Evolutionary conservation across 139 green algal genomes (phyloP).

Genomic region (Coccomyxa sp.): DNA sequence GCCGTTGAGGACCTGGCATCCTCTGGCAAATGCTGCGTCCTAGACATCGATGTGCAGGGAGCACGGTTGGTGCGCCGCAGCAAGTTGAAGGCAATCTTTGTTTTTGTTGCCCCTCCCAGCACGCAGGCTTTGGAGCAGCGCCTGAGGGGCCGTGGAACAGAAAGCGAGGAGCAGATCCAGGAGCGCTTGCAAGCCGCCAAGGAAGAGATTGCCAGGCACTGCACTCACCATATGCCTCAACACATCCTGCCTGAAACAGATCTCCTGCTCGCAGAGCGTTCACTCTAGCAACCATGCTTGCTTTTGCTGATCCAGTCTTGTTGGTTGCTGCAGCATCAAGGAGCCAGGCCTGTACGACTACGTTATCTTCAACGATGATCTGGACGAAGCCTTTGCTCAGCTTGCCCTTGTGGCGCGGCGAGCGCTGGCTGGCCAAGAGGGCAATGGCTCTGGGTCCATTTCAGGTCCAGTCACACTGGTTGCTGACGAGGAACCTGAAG

Average conservation of each 20-base stretch:
- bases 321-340: constrained; percentile 34
- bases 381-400: constrained; percentile 53
- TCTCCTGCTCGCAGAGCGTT: background rate
- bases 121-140: constrained; percentile 67
- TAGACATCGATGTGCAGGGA: constrained; percentile 80
- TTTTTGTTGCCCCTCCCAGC: constrained; percentile 79
- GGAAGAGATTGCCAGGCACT: constrained; percentile 55
- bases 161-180: constrained; percentile 71
- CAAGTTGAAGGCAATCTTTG: constrained; percentile 61
- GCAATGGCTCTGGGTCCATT: background rate
- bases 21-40: constrained; percentile 56
- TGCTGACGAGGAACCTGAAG: background rate
- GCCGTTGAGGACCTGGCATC: constrained; percentile 61
- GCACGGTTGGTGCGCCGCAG: constrained; percentile 38
- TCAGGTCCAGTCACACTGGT: background rate
- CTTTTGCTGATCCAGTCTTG: background rate
- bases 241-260: background rate
- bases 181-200: constrained; percentile 54
- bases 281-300: background rate
- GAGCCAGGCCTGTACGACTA: constrained; percentile 68
- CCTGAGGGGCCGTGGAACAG: constrained; percentile 69
- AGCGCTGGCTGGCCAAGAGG: constrained; percentile 27
- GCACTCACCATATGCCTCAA: background rate
- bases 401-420: constrained; percentile 34
- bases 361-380: constrained; percentile 67